Evolutionary conservation across 83 land plant species (phyloP), one percentile per base, ranked within the genome.

Genomic region (Diphasiastrum complanatum): DNA sequence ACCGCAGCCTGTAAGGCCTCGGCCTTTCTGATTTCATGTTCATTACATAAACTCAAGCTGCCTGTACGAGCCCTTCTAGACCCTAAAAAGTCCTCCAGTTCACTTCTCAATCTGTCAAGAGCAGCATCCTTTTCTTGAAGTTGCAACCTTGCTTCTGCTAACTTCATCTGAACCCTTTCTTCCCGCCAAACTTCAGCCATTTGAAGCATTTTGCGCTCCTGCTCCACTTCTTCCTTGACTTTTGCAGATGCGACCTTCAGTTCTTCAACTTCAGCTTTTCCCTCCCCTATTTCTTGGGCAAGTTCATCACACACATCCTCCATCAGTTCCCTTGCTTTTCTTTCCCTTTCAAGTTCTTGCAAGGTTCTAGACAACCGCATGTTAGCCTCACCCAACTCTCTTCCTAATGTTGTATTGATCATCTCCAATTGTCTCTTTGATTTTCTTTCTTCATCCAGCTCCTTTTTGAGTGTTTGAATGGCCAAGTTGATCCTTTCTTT

Each of bases 151-250:
- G 91, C 91, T 37, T 86, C 91, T 1, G 77, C 67, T 0, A 86
- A 78, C 66, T 86, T 86, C 87, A 83, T 83, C 48, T 86, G 91
- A 23, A 86, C 91, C 49, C 91, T 72, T 60, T 86, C 91, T 66
- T 86, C 91, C 2, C 87, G 51, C 77, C 83, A 70, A 4, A 80
- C 74, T 55, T 86, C 91, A 19, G 85, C 87, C 48, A 86, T 62
- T 36, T 86, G 91, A 63, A 86, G 82, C 91, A 86, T 83, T 48
- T 83, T 78, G 52, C 91, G 73, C 68, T 86, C 91, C 50, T 71
- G 77, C 47, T 83, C 91, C 10, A 86, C 63, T 51, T 86, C 87
- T 57, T 83, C 91, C 27, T 79, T 55, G 18, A 60, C 78, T 56
- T 78, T 78, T 0, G 60, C 85, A 24, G 82, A 75, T 45, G 77